Evolutionary conservation across 371 early-diverging fungal genomes (phyloP), one percentile per base, ranked within the genome.

Genomic region (Rhizomucor miehei): DNA sequence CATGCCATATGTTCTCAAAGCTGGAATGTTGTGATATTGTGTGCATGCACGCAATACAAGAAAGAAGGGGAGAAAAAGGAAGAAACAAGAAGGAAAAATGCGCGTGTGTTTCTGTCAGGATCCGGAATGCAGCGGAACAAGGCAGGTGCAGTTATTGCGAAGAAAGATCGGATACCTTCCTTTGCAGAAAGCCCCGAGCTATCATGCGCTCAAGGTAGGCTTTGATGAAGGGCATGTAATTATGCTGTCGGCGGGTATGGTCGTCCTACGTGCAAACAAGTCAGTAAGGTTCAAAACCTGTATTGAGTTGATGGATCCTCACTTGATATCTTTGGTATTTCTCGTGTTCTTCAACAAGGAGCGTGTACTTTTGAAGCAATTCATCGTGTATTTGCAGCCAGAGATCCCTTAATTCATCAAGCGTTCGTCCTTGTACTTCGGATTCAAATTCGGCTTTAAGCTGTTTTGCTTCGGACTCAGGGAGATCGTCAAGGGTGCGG

Each of bases 341-440:
- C 36, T 60, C 60, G 19, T 52, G 57, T 43, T 67, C 67, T 40
- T 67, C 52, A 9, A 48, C 59, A 13, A 63, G 44, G 14, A 48
- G 47, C 11, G 45, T 44, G 37, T 60, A 57, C 0, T 63, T 35
- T 25, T 56, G 25, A 3, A 63, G 44, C 11, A 52, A 44, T 13
- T 63, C 63, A 37, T 67, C 67, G 52, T 67, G 67, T 13, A 52
- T 44, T 34, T 60, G 60, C 21, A 63, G 50, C 67, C 67, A 67
- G 19, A 57, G 36, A 39, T 63, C 61, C 35, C 45, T 60, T 20
- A 59, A 37, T 17, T 59, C 54, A 13, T 45, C 44, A 35, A 50
- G 23, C 12, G 56, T 41, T 35, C 64, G 59, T 19, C 38, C 48
- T 36, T 54, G 14, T 20, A 51, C 46, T 3, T 38, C 36, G 10